These are phyloP conservation scores for Zoysia matrella DNA, from an alignment of 202 grass and related monocot genomes.

Conservation along the genomic window DNA sequence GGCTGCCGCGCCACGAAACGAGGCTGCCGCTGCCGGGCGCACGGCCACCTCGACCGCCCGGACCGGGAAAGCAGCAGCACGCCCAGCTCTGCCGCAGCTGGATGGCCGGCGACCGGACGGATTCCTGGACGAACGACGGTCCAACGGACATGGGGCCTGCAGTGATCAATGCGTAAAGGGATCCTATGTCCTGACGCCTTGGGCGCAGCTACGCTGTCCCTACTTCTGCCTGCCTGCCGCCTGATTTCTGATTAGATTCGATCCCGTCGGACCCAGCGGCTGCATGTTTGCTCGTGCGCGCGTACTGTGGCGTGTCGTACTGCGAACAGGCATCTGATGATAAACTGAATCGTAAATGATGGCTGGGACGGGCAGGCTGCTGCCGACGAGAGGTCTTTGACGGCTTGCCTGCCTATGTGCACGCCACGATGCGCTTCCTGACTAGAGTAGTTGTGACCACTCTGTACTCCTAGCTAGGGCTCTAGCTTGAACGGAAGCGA, in stretches of 20 bases:
- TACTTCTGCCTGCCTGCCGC: not conserved
- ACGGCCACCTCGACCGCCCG: not conserved
- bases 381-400: slow-evolving; percentile 5
- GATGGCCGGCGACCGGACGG: not conserved
- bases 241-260: slow-evolving; percentile 25
- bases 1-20: slow-evolving; percentile 23
- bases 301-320: no score
- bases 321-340: no score
- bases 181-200: slow-evolving; percentile 50
- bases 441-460: not conserved
- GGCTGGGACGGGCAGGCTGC: not conserved
- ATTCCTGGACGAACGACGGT: slow-evolving; percentile 15
- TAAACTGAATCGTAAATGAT: not conserved
- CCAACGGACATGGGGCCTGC: no score
- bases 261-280: slow-evolving; percentile 20
- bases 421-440: not conserved
- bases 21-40: not conserved
- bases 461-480: not conserved
- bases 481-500: not conserved
- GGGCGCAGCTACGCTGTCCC: slow-evolving; percentile 17
- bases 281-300: slow-evolving; percentile 1
- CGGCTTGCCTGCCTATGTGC: not conserved
- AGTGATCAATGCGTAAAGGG: slow-evolving; percentile 43
- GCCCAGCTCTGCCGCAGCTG: not conserved
- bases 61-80: slow-evolving; percentile 33